phyloP scores from a whole-genome alignment of 306 rosid genomes.

The Cicer yamashitae region DNA sequence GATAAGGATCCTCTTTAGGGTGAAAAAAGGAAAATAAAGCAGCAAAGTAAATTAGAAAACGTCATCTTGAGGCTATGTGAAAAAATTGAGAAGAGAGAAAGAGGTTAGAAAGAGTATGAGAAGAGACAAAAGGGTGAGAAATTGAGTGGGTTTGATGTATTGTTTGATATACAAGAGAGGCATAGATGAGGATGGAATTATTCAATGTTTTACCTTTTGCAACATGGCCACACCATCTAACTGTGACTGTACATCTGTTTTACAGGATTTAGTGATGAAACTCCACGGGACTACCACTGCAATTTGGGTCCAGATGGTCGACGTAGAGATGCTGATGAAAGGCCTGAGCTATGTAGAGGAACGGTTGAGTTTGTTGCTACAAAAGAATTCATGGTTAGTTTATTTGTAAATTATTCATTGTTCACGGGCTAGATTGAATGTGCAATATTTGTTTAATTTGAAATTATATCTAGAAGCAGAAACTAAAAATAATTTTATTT shows the following conservation, averaged over 20 bases:
- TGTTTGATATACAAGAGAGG: not conserved
- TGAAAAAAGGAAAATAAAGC: not conserved
- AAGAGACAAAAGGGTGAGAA: not conserved
- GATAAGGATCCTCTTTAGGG: not conserved
- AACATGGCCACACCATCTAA: slow-evolving; percentile 1
- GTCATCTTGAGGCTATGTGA: not conserved
- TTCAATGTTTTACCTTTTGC: slow-evolving; percentile 25
- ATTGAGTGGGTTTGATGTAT: not conserved
- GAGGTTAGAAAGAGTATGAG: not conserved
- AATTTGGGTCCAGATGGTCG: slow-evolving; percentile 99
- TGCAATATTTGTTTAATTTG: slow-evolving; percentile 22
- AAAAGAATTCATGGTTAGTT: slow-evolving; percentile 91
- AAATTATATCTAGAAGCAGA: not conserved
- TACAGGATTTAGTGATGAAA: slow-evolving; percentile 94
- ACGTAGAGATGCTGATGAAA: slow-evolving; percentile 96
- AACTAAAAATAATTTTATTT: not conserved
- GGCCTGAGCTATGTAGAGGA: slow-evolving; percentile 96
- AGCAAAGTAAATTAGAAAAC: slow-evolving; percentile 10
- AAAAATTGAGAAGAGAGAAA: not conserved
- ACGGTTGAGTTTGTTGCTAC: slow-evolving; percentile 97
- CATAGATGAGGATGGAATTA: not conserved
- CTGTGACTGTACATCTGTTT: slow-evolving; percentile 42
- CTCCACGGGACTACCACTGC: slow-evolving; percentile 98
- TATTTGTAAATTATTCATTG: slow-evolving; percentile 33
- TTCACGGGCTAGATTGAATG: not conserved